Base-by-base conservation (phyloP, 208 protist species). In the Trypanosoma scelopori region DNA sequence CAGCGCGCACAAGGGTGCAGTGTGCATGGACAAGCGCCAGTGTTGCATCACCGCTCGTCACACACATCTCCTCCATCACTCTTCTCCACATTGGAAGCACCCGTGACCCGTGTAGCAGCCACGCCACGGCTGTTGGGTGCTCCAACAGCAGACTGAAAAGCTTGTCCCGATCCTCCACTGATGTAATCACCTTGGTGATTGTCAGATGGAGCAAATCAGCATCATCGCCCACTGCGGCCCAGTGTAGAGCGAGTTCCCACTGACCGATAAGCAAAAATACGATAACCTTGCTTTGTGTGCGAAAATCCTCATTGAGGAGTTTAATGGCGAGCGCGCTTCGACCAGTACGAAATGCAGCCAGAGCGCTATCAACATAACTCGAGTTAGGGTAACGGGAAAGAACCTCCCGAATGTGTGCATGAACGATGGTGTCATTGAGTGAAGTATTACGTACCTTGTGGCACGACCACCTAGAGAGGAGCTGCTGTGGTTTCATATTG, bases 261-360 rank as follows among this genome's bases (percentile, higher is more conserved):
- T 78, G 53, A 15, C 71, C 74, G 43, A 72, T 48, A 70, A 76
- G 62, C 22, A 81, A 37, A 18, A 79, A 68, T 27, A 82, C 23
- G 32, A 69, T 27, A 18, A 87, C 74, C 55, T 75, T 66, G 30
- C 46, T 42, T 53, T 69, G 62, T 27, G 57, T 49, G 37, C 63
- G 71, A 45, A 69, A 53, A 62, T 87, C 81, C 18, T 74, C 71
- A 42, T 75, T 69, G 20, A 87, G 74, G 45, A 87, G 69, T 2
- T 55, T 62, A 5, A 82, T 57, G 5, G 78, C 76, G 41, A 87
- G 61, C 20, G 57, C 57, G 0, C 51, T 5, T 16, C 74, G 65
- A 27, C 74, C 70, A 6, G 55, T 47, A 9, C 15, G 48, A 27
- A 75, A 52, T 23, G 81, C 81, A 18, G 59, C 47, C n/a, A 63